A percentile compares a stretch with the other conserved stretches of the same genome.
These are phyloP conservation scores for Thelonectria discophora DNA, from an alignment of 2,329 filamentous ascomycete genomes.

Conservation along the genomic window DNA sequence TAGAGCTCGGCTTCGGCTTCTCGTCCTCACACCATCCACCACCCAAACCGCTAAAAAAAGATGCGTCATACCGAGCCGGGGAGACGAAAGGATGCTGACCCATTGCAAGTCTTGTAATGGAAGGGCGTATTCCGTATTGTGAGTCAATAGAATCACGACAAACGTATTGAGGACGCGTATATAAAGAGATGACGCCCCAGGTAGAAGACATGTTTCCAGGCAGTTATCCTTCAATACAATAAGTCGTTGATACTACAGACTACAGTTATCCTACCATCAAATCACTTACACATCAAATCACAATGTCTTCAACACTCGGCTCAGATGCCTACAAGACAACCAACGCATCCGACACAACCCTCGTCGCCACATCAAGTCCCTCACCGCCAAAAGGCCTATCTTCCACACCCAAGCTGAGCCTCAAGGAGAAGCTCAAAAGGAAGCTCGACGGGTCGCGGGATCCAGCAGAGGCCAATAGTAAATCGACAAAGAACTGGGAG, in stretches of 20 bases:
- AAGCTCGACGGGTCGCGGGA: conserved; percentile 35
- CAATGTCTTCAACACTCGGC: conserved; percentile 34
- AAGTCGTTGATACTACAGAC: background rate
- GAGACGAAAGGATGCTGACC: conserved; percentile 33
- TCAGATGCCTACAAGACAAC: conserved; percentile 32
- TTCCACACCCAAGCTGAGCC: conserved; percentile 25
- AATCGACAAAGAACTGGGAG: conserved; percentile 40
- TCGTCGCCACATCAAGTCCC: conserved; percentile 33
- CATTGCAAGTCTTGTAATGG: conserved; percentile 20
- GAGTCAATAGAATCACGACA: conserved; percentile 31
- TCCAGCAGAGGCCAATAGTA: conserved; percentile 30
- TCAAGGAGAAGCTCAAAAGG: conserved; percentile 37
- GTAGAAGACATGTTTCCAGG: background rate
- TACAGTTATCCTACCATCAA: too few relatives aligned
- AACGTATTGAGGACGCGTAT: background rate
- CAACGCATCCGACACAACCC: conserved; percentile 39
- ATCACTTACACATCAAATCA: background rate
- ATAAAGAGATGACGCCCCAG: background rate
- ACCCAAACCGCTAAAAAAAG: conserved; percentile 7
- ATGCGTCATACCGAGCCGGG: conserved; percentile 35
- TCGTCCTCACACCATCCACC: conserved; percentile 2
- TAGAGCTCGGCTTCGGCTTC: conserved; percentile 17
- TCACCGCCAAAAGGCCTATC: background rate
- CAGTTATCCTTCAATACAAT: background rate
- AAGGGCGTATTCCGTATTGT: conserved; percentile 25